A percentile compares a stretch with the other conserved stretches of the same genome.
Evolutionary conservation across 2,329 filamentous ascomycete genomes (phyloP).

Genomic region (Paecilomyces variotii): DNA sequence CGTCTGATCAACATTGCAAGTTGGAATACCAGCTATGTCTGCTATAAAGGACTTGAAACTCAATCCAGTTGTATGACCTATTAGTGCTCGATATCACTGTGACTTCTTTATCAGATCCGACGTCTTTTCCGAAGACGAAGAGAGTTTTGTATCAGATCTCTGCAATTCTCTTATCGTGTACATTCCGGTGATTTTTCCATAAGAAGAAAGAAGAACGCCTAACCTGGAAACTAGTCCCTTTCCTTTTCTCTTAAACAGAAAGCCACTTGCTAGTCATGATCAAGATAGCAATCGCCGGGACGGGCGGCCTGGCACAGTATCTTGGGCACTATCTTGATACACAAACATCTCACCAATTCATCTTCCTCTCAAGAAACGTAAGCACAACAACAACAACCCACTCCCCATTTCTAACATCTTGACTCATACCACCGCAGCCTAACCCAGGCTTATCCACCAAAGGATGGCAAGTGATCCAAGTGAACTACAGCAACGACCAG

Average conservation of each 20-base stretch:
- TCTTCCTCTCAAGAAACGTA: slow-evolving; percentile 62
- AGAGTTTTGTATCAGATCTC: not conserved
- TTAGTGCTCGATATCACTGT: not conserved
- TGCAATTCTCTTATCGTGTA: not conserved
- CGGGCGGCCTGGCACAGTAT: slow-evolving; percentile 50
- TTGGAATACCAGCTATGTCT: not conserved
- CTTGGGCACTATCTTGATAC: slow-evolving; percentile 53
- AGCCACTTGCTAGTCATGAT: slow-evolving; percentile 35
- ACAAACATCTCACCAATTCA: slow-evolving; percentile 57
- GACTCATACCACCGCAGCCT: slow-evolving; percentile 15
- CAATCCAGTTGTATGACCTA: not conserved
- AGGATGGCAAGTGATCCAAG: slow-evolving; percentile 57
- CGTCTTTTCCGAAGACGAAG: not conserved
- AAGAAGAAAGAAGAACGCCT: not conserved
- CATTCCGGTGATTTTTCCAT: too few species aligned
- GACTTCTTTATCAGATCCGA: not conserved
- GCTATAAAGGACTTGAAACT: not conserved
- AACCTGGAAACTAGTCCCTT: not conserved
- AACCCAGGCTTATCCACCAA: slow-evolving; percentile 28
- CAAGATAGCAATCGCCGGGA: slow-evolving; percentile 56
- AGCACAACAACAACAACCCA: slow-evolving; percentile 14
- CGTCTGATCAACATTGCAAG: not conserved
- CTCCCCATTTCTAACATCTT: slow-evolving; percentile 2
- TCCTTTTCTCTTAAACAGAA: not conserved
- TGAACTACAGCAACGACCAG: slow-evolving; percentile 56